Base-by-base conservation (phyloP, 2,329 filamentous ascomycete species). In the Fusarium fujikuroi region DNA sequence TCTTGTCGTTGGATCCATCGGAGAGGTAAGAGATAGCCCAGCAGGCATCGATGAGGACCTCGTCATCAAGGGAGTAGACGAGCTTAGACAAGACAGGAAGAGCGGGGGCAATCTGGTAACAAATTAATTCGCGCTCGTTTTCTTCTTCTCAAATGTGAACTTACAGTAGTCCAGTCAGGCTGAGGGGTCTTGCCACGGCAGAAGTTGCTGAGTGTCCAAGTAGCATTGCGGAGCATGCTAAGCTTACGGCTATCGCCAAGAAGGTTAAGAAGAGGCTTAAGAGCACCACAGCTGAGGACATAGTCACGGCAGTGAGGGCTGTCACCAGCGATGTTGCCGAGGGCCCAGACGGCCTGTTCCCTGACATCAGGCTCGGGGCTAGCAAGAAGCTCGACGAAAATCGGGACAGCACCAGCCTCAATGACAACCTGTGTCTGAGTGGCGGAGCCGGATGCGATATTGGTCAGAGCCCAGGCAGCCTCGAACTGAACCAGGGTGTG, bases 11-110 rank as follows among this genome's bases (percentile, higher is more conserved):
- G 79, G 95, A 94, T 47, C 96, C 96, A 83, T 99, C 96, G 7
- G 96, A 98, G 25, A 99, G 91, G 81, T 99, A 99, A 2, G 95
- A 98, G 80, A 99, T 98, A 71, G 96, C 96, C 96, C 96, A 99
- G 91, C 96, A 99, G 67, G 96, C 96, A 84, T 99, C 96, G 79
- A 99, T 99, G 69, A 99, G 87, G 66, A 99, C 96, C 83, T 99
- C 96, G 77, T 99, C 96, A 81, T 99, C 96, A 63, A 99, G 90
- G 72, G 96, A 98, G 86, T 99, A 99, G 70, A 99, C 95, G 40
- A 99, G 91, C 88, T 99, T 99, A 76, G 96, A 91, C 68, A 99
- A 91, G 56, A 99, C 95, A 30, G 96, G 95, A 21, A 99, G 92
- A 49, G 96, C 96, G 40, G 96, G 96, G 60, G 95, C 89, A 81